Evolutionary conservation across 441 rosid species (phyloP), one percentile per base, ranked within the genome.

Genomic region (Aquilaria agallochum): DNA sequence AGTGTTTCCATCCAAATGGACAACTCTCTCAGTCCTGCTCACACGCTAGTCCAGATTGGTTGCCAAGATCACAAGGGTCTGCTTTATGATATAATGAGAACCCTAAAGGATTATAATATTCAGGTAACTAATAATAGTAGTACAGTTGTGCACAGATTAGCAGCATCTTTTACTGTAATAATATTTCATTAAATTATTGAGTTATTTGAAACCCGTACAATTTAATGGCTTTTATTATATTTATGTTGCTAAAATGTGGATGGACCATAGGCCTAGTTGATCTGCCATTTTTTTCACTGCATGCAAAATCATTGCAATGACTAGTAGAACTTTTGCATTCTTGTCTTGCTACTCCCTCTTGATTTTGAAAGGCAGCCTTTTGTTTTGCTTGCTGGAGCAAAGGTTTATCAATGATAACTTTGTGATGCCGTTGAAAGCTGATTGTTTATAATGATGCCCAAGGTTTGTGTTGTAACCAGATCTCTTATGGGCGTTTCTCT

Each of bases 61-160:
- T 93, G 98, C 76, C 88, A 70, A 73, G 93, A 88, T 71, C 98
- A 83, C 76, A 94, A 94, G 75, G 97, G 95, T 34, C 93, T 90
- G 68, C 85, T 90, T 12, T 90, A 85, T 14, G 98, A 93, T 74
- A 80, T 90, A 61, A 88, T 88, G 93, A 79, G 98, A 72, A 93
- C 96, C 55, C 77, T 93, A 53, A 90, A 93, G 74, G 96, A 93
- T 72, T 93, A 79, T 73, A 90, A 87, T 69, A 79, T 88, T 69
- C 88, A 93, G 98, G 97, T 93, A 76, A 71, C 34, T 47, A 31
- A 53, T 42, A 6, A 20, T 46, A 20, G 27, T 20, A 20, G 27
- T 20, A 42, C 13, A 1, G 10, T 27, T 20, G 27, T 15, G 0
- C 62, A 30, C 31, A 47, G 7, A 34, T 9, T 55, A 3, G 5